Base-by-base conservation (phyloP, 148 eudicot species). In the Silene conica region DNA sequence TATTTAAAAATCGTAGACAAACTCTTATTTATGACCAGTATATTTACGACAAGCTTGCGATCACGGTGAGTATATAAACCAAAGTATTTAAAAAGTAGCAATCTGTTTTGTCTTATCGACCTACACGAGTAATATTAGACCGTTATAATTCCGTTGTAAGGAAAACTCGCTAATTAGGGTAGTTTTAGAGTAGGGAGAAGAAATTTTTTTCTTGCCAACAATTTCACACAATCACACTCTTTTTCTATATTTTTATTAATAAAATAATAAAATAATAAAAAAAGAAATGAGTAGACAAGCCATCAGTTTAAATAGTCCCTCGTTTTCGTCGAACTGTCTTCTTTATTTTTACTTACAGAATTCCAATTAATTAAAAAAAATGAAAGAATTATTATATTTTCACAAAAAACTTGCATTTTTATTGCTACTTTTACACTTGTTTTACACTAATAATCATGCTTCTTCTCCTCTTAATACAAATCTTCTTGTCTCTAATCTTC, bases 401-500 rank as follows among this genome's bases (percentile, higher is more conserved):
- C 50, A 16, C 20, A 21, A 64, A 34, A 52, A 67, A 58, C 2
- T 67, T 45, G 38, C 55, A 63, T 28, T 16, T 62, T 74, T 59
- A 66, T 70, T 79, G 61, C 4, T 78, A 48, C 7, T 76, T 45
- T 19, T 58, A 63, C 46, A 43, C 1, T 22, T 64, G 2, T 1
- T 64, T 55, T 11, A 15, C 20, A 66, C 22, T 26, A 13, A 22
- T 31, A 54, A 25, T 56, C 72, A 86, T 71, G 86, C 87, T 21
- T 91, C 87, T 21, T 91, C 86, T 28, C 90, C 96, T 74, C 34
- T 5, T 2, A 26, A 26, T 26, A 79, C 86, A 64, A 78, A 46
- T 72, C 83, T 89, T 58, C 82, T 92, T 26, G 59, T 95, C 38
- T 78, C 89, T 3, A 82, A 81, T 19, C 83, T 95, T 58, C 99